Evolutionary conservation across 2,329 filamentous ascomycete genomes (phyloP), one percentile per base, ranked within the genome.

Genomic region (Talaromyces pinophilus): DNA sequence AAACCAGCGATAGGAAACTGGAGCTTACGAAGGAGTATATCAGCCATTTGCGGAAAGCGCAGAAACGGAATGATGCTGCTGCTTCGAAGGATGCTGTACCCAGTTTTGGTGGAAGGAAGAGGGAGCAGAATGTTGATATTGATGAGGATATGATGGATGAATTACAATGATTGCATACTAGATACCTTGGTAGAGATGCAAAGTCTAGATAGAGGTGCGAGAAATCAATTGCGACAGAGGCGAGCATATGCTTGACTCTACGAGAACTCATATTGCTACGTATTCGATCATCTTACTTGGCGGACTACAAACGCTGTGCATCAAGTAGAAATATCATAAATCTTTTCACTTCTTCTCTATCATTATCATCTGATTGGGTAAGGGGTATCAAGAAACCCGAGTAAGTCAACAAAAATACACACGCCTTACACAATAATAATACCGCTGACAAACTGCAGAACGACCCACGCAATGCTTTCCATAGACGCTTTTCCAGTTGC

Each of bases 21-120:
- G 84, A 83, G 50, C 74, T 90, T 50, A 85, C 81, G 64, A 85
- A 84, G 70, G 87, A 89, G 72, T 87, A 86, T 70, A 78, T 88
- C 38, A 84, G 87, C 52, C 80, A 80, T 61, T 67, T 84, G 62
- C 83, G 82, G 71, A 85, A 80, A 68, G 70, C 78, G 67, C 81
- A 83, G 63, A 82, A 79, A 71, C 74, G 72, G 68, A 68, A 70
- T 33, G 70, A 71, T 10, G 63, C 59, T 10, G 63, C 59, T 61
- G 50, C 68, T 7, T 68, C 69, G 3, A 76, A 74, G 17, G 67
- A 68, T 33, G 64, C 66, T 60, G 22, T 35, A 52, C 7, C 55
- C 63, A n/a, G 62, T 48, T 22, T 70, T 67, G 19, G 63, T 50
- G 28, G 70, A 67, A 38, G 65, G 67, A 44, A 40, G 25, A 63